These are phyloP conservation scores for Vaccinium vitisidaea DNA, from an alignment of 148 eudicot genomes.

Conservation along the genomic window DNA sequence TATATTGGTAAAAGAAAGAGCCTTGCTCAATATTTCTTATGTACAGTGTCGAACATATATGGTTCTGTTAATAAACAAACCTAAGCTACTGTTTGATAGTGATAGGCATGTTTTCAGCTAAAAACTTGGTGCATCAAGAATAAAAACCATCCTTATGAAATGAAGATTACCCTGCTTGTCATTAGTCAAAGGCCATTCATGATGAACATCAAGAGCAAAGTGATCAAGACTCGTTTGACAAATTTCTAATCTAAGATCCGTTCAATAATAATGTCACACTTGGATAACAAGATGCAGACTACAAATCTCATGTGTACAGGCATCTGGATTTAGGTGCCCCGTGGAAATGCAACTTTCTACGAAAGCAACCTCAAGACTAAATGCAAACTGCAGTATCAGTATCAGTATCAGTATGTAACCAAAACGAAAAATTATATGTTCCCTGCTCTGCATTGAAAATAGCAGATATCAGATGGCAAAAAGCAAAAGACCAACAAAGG, in stretches of 20 bases:
- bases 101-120: neutral
- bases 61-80: neutral
- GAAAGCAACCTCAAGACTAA: neutral
- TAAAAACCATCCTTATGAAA: neutral
- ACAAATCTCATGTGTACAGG: neutral
- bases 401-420: neutral
- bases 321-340: neutral
- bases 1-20: neutral
- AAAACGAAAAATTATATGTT: neutral
- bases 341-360: neutral
- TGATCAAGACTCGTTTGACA: neutral
- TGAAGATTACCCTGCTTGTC: neutral
- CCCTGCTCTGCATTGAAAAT: neutral
- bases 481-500: neutral
- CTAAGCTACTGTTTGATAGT: neutral
- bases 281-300: neutral
- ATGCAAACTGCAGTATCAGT: slow-evolving; percentile 1
- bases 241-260: neutral
- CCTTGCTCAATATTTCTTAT: neutral
- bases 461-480: neutral
- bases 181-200: neutral
- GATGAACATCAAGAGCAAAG: neutral
- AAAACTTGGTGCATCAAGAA: neutral
- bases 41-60: neutral
- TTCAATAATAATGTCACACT: neutral